Percentiles rank a stretch among this genome's conserved stretches.
These are phyloP conservation scores for maize (Zea mays) DNA, from an alignment of 176 grass and related monocot genomes.

Conservation along the genomic window DNA sequence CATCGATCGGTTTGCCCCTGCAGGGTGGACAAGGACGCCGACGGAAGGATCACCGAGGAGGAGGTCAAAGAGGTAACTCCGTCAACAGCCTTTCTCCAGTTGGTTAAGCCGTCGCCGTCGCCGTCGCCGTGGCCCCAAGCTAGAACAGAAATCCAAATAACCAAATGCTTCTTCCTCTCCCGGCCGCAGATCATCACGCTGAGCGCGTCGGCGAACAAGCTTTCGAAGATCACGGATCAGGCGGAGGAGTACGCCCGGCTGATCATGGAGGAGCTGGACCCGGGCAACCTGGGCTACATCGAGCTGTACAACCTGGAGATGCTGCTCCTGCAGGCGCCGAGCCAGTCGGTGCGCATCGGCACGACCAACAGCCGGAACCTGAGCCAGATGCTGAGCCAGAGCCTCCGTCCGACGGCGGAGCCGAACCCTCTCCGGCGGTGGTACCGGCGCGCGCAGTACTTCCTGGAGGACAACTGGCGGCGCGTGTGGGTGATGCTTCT, in stretches of 20 bases:
- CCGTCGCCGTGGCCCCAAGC: too few species aligned
- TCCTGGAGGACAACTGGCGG: constrained; percentile 92
- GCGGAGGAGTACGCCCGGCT: constrained; percentile 81
- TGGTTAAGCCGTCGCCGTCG: background rate
- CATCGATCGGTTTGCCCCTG: too few species aligned
- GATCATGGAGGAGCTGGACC: constrained; percentile 98
- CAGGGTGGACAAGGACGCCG: constrained; percentile 70
- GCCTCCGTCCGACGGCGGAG: constrained; percentile 67
- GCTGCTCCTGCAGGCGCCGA: constrained; percentile 70
- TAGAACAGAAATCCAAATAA: too few species aligned
- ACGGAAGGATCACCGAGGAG: constrained; percentile 79
- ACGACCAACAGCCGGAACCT: constrained; percentile 85
- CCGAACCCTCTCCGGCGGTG: constrained; percentile 75
- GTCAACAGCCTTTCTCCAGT: background rate
- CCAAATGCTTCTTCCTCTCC: background rate
- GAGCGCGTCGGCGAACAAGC: constrained; percentile 82
- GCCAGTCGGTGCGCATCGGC: constrained; percentile 59
- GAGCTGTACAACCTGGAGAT: constrained; percentile 81
- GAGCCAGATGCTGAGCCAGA: constrained; percentile 91
- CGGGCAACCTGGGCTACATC: constrained; percentile 76
- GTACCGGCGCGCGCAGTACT: constrained; percentile 59
- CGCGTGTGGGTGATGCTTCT: constrained; percentile 82
- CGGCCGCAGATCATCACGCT: constrained; percentile 79
- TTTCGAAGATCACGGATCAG: constrained; percentile 71
- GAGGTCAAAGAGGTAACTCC: constrained; percentile 74